Conservation (phyloP, 257 asterid species). For the Solanum chiquidenum region DNA sequence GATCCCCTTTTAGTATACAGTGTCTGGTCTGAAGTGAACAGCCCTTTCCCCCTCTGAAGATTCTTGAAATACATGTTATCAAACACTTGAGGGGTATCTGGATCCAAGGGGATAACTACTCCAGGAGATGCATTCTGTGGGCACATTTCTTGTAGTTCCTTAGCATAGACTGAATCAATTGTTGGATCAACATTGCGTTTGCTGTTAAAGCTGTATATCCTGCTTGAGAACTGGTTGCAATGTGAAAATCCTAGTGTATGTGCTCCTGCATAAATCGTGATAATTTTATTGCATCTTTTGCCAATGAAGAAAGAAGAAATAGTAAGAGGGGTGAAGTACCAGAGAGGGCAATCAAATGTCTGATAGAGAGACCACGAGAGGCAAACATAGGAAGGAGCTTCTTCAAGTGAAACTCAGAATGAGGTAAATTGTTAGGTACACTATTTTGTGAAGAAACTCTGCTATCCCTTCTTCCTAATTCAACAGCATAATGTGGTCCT, state of each 20-base stretch:
- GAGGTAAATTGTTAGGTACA: slow-evolving; percentile 53
- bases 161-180: slow-evolving; percentile 36
- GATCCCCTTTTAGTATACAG: slow-evolving; percentile 49
- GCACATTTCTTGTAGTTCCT: slow-evolving; percentile 51
- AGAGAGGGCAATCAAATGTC: slow-evolving; percentile 70
- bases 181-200: slow-evolving; percentile 36
- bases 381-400: slow-evolving; percentile 40
- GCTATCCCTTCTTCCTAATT: slow-evolving; percentile 76
- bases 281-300: background rate
- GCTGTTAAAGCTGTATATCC: slow-evolving; percentile 50
- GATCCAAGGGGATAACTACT: slow-evolving; percentile 72
- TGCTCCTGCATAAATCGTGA: slow-evolving; percentile 32
- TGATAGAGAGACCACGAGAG: slow-evolving; percentile 30
- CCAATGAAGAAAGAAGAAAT: background rate
- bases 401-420: slow-evolving; percentile 32
- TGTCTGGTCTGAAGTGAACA: slow-evolving; percentile 58
- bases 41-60: slow-evolving; percentile 57
- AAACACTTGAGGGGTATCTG: slow-evolving; percentile 32
- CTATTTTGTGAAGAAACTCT: slow-evolving; percentile 41
- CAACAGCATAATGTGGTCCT: slow-evolving; percentile 57
- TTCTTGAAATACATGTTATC: slow-evolving; percentile 61
- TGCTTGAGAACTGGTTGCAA: slow-evolving; percentile 52
- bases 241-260: slow-evolving; percentile 79
- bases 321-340: slow-evolving; percentile 9
- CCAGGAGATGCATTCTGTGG: slow-evolving; percentile 48